Conservation (phyloP, 129 eudicot species). For the Helianthus tuberosus region DNA sequence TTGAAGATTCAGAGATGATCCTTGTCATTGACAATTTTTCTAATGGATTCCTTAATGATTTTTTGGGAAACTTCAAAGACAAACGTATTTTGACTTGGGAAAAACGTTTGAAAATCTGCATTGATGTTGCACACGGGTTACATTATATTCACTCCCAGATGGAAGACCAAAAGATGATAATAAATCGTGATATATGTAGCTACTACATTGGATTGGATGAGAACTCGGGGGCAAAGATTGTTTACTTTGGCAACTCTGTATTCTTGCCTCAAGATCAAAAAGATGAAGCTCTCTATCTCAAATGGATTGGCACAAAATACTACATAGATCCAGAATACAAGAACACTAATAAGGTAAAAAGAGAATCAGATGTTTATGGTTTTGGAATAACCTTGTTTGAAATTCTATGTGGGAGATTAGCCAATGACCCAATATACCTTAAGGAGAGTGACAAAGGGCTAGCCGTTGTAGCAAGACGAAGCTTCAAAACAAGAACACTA, state of each 20-base stretch:
- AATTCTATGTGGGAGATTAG: not conserved
- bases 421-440: not conserved
- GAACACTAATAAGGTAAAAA: not conserved
- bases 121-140: too few species aligned
- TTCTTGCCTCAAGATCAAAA: not conserved
- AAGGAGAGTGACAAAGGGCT: not conserved
- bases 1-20: too few species aligned
- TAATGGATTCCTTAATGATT: too few species aligned
- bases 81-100: too few species aligned
- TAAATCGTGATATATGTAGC: not conserved
- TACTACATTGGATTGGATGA: not conserved
- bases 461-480: not conserved
- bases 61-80: too few species aligned
- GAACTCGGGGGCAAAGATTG: conserved; percentile 4
- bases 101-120: too few species aligned
- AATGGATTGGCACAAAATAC: not conserved
- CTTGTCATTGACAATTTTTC: too few species aligned
- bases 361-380: not conserved
- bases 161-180: too few species aligned
- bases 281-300: not conserved
- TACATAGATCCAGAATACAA: not conserved
- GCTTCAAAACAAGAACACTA: not conserved
- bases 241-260: not conserved
- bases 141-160: too few species aligned
- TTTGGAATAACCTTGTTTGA: conserved; percentile 1